phyloP scores from a whole-genome alignment of 1,284 basidiomycete species.

The Sphagnurus paluster region DNA sequence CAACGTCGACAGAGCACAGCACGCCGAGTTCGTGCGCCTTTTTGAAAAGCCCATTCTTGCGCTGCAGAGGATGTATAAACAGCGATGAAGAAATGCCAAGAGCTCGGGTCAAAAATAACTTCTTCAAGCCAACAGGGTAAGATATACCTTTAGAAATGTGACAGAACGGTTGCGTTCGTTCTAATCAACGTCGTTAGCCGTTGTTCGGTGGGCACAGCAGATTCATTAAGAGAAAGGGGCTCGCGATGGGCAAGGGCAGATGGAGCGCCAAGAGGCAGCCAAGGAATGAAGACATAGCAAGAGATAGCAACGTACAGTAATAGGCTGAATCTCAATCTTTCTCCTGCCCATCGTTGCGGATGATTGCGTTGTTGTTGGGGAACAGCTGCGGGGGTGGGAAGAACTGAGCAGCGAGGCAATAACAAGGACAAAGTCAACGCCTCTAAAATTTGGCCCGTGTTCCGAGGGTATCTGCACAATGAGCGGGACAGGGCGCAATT shows the following conservation, averaged over 20 bases:
- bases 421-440: slow-evolving; percentile 10
- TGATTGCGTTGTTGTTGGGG: neutral
- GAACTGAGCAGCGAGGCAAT: neutral
- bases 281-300: too few relatives aligned
- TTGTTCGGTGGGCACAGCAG: too few relatives aligned
- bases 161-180: slow-evolving; percentile 72
- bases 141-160: slow-evolving; percentile 64
- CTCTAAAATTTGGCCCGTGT: too few relatives aligned
- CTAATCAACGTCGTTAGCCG: too few relatives aligned
- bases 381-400: neutral
- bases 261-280: neutral
- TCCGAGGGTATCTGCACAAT: too few relatives aligned
- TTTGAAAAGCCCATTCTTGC: slow-evolving; percentile 73
- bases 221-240: slow-evolving; percentile 26
- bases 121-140: slow-evolving; percentile 16
- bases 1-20: slow-evolving; percentile 68
- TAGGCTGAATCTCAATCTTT: slow-evolving; percentile 64
- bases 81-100: slow-evolving; percentile 25
- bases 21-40: slow-evolving; percentile 74
- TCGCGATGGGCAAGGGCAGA: neutral
- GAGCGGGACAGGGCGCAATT: too few relatives aligned
- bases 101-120: slow-evolving; percentile 25
- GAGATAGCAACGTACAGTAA: slow-evolving; percentile 43
- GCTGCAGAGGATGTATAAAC: slow-evolving; percentile 33
- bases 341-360: slow-evolving; percentile 15